These are phyloP conservation scores for Xylariaceae sp. DNA, from an alignment of 2,329 filamentous ascomycete genomes.

Conservation along the genomic window DNA sequence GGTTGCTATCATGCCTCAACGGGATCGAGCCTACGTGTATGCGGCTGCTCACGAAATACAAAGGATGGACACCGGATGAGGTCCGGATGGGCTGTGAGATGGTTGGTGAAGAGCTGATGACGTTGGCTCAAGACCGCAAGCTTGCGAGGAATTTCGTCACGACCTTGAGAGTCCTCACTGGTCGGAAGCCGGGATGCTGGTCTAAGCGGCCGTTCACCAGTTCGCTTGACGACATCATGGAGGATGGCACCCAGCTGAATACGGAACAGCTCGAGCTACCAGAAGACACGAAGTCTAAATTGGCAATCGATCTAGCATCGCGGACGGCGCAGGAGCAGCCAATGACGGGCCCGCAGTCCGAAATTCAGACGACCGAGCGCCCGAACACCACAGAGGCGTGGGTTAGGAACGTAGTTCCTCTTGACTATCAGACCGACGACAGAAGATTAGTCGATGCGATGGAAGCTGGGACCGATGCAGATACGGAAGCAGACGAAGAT, in stretches of 20 bases:
- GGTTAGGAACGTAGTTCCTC: background rate
- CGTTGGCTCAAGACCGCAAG: constrained; percentile 43
- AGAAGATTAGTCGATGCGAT: constrained; percentile 15
- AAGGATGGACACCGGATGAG: constrained; percentile 48
- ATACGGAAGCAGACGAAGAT: constrained; percentile 7
- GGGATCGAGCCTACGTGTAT: constrained; percentile 46
- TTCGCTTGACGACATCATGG: background rate
- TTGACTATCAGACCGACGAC: constrained; percentile 3
- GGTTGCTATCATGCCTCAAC: constrained; percentile 50
- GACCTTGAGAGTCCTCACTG: constrained; percentile 47
- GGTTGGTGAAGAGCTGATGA: constrained; percentile 46
- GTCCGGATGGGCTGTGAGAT: constrained; percentile 45
- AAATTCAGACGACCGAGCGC: background rate
- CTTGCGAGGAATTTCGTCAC: constrained; percentile 40
- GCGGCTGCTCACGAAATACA: constrained; percentile 48
- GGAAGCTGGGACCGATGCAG: constrained; percentile 1
- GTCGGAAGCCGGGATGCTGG: constrained; percentile 44
- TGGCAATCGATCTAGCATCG: background rate
- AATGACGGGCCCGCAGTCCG: background rate
- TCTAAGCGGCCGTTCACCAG: constrained; percentile 12
- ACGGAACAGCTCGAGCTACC: constrained; percentile 3
- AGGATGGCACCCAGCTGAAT: constrained; percentile 10
- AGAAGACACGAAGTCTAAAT: background rate
- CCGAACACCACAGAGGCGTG: background rate
- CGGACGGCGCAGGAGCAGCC: constrained; percentile 3